These are phyloP conservation scores for Porcisia deanei DNA, from an alignment of 208 protist species.

Conservation along the genomic window DNA sequence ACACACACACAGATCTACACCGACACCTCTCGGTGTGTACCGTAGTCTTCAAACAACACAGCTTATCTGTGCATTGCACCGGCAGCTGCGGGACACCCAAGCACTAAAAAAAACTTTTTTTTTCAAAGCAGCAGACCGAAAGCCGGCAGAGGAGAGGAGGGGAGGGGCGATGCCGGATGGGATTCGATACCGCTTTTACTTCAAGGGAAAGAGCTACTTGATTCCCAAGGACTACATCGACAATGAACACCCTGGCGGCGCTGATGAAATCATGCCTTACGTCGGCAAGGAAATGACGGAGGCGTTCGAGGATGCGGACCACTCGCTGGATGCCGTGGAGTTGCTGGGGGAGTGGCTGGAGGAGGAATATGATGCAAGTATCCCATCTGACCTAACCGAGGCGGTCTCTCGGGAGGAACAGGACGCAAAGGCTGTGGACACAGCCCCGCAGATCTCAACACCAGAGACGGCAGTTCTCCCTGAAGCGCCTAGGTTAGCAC, in stretches of 20 bases:
- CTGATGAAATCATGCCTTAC: slow-evolving; percentile 29
- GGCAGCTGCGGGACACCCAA: not conserved
- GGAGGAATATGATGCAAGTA: slow-evolving; percentile 13
- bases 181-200: slow-evolving; percentile 31
- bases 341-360: slow-evolving; percentile 43
- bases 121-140: no score
- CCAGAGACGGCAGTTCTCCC: not conserved
- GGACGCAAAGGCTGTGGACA: not conserved
- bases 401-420: not conserved
- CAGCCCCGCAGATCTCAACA: not conserved
- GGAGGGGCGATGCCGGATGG: slow-evolving; percentile 3
- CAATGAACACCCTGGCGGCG: slow-evolving; percentile 43
- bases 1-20: not conserved
- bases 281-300: slow-evolving; percentile 37
- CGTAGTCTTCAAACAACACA: not conserved
- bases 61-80: not conserved
- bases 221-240: slow-evolving; percentile 35
- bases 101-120: no score
- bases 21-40: not conserved
- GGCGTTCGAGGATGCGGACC: slow-evolving; percentile 38
- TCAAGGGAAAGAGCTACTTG: slow-evolving; percentile 30
- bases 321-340: slow-evolving; percentile 33
- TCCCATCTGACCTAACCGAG: not conserved
- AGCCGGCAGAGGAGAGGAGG: not conserved
- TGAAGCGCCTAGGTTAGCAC: not conserved